Evolutionary conservation across 768 basidiomycete species (phyloP).

Genomic region (Boletus vermiculosoides): DNA sequence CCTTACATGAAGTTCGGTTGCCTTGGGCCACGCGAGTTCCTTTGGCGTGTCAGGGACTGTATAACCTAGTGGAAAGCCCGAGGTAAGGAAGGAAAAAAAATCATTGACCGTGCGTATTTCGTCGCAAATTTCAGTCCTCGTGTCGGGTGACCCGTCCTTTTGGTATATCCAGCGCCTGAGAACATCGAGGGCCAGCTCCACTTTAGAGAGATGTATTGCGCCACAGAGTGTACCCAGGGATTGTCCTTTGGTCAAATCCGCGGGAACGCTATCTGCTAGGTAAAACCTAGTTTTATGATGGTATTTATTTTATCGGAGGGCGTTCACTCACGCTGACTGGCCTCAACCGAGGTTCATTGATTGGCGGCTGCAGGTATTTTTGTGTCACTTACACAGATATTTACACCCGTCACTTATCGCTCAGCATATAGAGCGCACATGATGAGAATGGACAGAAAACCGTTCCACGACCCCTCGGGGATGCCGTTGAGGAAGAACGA

Average conservation of each 20-base stretch:
- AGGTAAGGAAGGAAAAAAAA: not conserved
- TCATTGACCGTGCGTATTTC: constrained; percentile 14
- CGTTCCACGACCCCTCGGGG: constrained; percentile 18
- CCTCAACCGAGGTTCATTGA: constrained; percentile 7
- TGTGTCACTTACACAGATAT: not conserved
- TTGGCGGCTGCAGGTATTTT: constrained; percentile 9
- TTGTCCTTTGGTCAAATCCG: constrained; percentile 17
- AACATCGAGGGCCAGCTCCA: constrained; percentile 5
- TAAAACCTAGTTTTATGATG: constrained; percentile 2
- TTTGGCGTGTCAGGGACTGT: constrained; percentile 13
- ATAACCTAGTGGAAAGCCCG: constrained; percentile 4
- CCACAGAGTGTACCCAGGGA: constrained; percentile 4
- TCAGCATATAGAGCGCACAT: not conserved
- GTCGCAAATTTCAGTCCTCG: not conserved
- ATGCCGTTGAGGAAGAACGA: constrained; percentile 13
- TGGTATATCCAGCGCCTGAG: constrained; percentile 5
- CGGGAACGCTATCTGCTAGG: constrained; percentile 19
- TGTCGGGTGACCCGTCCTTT: constrained; percentile 2
- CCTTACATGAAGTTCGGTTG: constrained; percentile 22
- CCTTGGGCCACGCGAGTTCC: constrained; percentile 20
- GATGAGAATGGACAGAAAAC: constrained; percentile 6
- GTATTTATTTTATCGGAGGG: constrained; percentile 5
- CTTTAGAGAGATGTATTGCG: constrained; percentile 9
- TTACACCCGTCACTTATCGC: not conserved
- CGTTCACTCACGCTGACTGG: not conserved